A percentile compares a stretch with the other conserved stretches of the same genome.
These are phyloP conservation scores for Grammothele lineata DNA, from an alignment of 768 basidiomycete genomes.

Conservation along the genomic window DNA sequence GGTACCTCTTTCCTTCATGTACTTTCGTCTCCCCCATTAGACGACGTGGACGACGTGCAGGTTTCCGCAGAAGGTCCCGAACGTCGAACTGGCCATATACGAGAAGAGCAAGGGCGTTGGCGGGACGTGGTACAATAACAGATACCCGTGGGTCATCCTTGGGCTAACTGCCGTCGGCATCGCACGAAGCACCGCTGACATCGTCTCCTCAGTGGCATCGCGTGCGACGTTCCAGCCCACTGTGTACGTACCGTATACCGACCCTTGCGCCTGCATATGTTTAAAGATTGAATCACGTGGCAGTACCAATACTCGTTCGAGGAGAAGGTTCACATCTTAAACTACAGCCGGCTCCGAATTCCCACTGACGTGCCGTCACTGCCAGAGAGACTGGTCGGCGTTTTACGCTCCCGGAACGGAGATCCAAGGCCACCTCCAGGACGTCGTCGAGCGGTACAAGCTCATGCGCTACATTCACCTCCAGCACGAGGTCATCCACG, in stretches of 20 bases:
- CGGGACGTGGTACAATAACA: constrained; percentile 53
- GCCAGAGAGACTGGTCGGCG: constrained; percentile 53
- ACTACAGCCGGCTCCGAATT: too few relatives aligned
- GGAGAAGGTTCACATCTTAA: constrained; percentile 34
- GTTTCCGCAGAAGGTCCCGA: constrained; percentile 28
- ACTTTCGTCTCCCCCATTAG: too few relatives aligned
- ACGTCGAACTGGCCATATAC: constrained; percentile 49
- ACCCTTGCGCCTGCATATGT: neutral
- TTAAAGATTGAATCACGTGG: too few relatives aligned
- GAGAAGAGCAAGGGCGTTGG: constrained; percentile 31
- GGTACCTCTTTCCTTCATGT: too few relatives aligned
- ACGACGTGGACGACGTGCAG: too few relatives aligned
- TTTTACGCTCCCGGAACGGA: constrained; percentile 59
- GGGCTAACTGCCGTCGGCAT: neutral
- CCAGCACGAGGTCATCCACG: constrained; percentile 48
- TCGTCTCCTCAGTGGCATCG: constrained; percentile 36
- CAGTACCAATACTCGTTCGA: constrained; percentile 61
- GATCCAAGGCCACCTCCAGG: constrained; percentile 50
- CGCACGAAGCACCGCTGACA: neutral
- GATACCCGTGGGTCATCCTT: constrained; percentile 31
- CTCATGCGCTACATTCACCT: constrained; percentile 51
- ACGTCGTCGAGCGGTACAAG: constrained; percentile 54
- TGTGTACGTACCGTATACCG: constrained; percentile 32
- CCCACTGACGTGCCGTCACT: neutral
- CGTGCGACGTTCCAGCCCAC: constrained; percentile 61